Percentiles rank a stretch among this genome's conserved stretches.
Conservation (phyloP, 2,329 filamentous ascomycete genomes). For the Berkeleyomyces basicola region DNA sequence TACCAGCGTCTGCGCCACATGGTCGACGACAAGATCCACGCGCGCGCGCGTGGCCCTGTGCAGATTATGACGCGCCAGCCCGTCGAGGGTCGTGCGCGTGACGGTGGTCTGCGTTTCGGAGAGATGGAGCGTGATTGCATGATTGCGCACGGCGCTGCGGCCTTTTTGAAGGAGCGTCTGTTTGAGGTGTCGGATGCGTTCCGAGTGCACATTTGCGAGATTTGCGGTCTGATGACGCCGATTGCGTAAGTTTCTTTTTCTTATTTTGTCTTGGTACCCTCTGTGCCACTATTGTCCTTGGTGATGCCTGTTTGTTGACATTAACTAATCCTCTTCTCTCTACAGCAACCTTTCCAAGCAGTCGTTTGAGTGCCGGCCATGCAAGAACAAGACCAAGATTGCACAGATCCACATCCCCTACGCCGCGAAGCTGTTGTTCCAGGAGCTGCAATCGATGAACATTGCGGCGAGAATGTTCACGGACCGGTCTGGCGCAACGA, state of each 20-base stretch:
- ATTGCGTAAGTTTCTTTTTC: constrained; percentile 62
- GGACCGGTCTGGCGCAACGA: constrained; percentile 57
- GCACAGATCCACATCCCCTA: constrained; percentile 97
- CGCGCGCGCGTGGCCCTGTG: constrained; percentile 87
- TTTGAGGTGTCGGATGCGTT: constrained; percentile 98
- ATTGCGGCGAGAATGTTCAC: constrained; percentile 97
- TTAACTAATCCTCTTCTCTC: constrained; percentile 18
- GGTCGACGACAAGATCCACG: constrained; percentile 99
- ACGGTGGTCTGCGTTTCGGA: constrained; percentile 97
- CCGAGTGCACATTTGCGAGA: constrained; percentile 94
- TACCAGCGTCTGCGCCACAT: constrained; percentile 98
- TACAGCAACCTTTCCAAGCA: constrained; percentile 79
- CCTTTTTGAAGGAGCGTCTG: constrained; percentile 91
- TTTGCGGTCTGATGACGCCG: constrained; percentile 96
- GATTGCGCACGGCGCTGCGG: constrained; percentile 97
- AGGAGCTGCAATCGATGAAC: constrained; percentile 96
- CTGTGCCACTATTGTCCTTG: not conserved
- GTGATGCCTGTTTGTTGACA: constrained; percentile 1
- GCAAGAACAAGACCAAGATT: constrained; percentile 98
- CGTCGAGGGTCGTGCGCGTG: constrained; percentile 92
- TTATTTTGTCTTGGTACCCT: not conserved
- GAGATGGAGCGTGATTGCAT: constrained; percentile 99
- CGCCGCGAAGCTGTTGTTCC: constrained; percentile 93
- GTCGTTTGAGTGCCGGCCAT: constrained; percentile 89
- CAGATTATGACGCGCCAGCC: constrained; percentile 96